Conservation (phyloP, 495 filamentous ascomycete genomes). For the Aeminium ludgeri region DNA sequence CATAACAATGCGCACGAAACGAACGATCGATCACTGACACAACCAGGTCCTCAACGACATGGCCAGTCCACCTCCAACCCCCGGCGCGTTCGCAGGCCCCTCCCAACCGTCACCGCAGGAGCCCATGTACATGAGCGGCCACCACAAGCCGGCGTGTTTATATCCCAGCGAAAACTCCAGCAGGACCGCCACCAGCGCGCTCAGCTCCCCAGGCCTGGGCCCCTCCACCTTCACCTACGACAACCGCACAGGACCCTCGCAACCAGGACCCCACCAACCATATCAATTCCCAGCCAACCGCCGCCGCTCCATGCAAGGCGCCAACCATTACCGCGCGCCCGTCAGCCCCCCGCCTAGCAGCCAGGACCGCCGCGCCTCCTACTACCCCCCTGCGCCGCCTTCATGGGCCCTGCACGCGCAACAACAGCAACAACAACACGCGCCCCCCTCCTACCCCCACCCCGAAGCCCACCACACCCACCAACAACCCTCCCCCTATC, state of each 20-base stretch:
- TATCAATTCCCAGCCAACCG: background rate
- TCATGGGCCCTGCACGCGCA: too few species aligned
- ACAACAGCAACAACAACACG: too few species aligned
- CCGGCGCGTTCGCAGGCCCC: background rate
- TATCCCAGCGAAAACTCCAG: conserved; percentile 14
- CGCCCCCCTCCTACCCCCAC: too few species aligned
- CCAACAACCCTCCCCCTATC: too few species aligned
- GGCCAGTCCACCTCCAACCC: conserved; percentile 11
- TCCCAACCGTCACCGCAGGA: conserved; percentile 8
- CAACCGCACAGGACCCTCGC: too few species aligned
- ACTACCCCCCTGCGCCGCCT: too few species aligned
- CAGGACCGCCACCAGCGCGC: background rate
- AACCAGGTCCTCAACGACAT: conserved; percentile 6
- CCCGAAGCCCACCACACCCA: too few species aligned
- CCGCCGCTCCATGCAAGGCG: too few species aligned
- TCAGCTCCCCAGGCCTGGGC: background rate
- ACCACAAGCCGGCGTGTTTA: conserved; percentile 10
- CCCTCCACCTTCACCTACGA: background rate
- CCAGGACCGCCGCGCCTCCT: too few species aligned
- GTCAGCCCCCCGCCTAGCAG: background rate
- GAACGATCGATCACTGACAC: background rate
- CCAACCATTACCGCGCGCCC: background rate
- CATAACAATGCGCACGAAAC: background rate
- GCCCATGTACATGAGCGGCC: conserved; percentile 3
- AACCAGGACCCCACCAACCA: too few species aligned